Evolutionary conservation across 495 filamentous ascomycete species (phyloP), one percentile per base, ranked within the genome.

Genomic region (Cryomyces antarcticus): DNA sequence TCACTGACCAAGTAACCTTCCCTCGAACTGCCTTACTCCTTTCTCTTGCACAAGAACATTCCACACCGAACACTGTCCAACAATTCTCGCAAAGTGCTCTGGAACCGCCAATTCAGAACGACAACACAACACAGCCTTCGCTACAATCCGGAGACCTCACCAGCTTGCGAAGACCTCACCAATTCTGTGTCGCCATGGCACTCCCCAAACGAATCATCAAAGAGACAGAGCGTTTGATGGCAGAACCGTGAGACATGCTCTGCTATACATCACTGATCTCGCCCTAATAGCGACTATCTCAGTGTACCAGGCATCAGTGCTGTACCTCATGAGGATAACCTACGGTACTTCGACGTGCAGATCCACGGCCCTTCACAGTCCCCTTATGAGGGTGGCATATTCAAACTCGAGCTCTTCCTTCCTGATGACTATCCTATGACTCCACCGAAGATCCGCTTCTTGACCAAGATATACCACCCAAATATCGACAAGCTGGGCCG

Each of bases 391-490:
- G 82, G 85, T 82, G 89, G 89, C 40, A 73, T 93, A 50, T 99
- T 99, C 70, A 85, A 87, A 57, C 83, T 95, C 45, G 89, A 99
- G 62, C 72, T 99, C 6, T 99, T 99, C 64, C 70, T 99, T n/a
- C 92, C 89, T 31, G 89, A 99, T 54, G 89, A 99, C 62, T 99
- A 99, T 56, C 89, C 89, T 7, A 99, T 99, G 89, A 92, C 84
- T 31, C 89, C 89, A 28, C 89, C 89, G 9, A 94, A 95, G 66
- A 94, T 99, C 49, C 80, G 89, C 34, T 99, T 99, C 63, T 64
- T 99, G 13, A 99, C 89, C 49, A 94, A 93, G 62, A 99, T 99
- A 59, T 99, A 94, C 59, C 89, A 99, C 56, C 89, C 89, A 30
- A 99, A 99, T 59, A 95, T 99, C 48, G 89, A 99, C 57, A 88